Evolutionary conservation across 345 rosid species (phyloP).

Genomic region (Ceriops decandra): DNA sequence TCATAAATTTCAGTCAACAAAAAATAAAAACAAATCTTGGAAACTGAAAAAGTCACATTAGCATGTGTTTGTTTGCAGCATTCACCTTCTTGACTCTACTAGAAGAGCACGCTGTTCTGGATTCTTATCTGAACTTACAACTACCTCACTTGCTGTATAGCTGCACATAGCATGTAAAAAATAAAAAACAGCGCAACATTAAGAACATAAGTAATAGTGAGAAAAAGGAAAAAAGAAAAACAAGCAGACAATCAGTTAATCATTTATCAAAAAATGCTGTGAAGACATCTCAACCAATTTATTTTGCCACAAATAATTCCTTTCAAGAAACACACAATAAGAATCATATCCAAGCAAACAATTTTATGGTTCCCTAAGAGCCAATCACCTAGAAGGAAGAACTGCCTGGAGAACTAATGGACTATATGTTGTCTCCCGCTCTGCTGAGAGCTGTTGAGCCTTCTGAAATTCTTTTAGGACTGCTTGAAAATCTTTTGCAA

Average conservation of each 20-base stretch:
- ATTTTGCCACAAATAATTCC: neutral
- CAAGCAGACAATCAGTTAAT: no score
- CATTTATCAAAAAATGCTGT: neutral
- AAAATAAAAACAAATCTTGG: neutral
- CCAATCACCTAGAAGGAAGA: slow-evolving; percentile 63
- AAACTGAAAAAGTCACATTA: neutral
- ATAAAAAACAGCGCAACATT: neutral
- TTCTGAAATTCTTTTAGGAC: slow-evolving; percentile 96
- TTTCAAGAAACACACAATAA: neutral
- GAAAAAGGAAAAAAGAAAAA: no score
- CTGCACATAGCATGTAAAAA: slow-evolving; percentile 26
- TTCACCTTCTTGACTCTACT: slow-evolving; percentile 74
- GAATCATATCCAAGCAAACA: neutral
- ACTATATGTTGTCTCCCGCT: slow-evolving; percentile 85
- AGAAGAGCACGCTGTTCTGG: slow-evolving; percentile 71
- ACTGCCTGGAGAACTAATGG: slow-evolving; percentile 64
- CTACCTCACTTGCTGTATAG: slow-evolving; percentile 47
- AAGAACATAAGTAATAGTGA: slow-evolving; percentile 2
- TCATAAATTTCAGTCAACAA: no score
- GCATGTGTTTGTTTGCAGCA: neutral
- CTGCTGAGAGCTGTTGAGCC: slow-evolving; percentile 96
- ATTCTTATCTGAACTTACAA: slow-evolving; percentile 40
- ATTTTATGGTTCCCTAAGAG: neutral
- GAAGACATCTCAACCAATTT: neutral
- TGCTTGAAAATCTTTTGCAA: slow-evolving; percentile 95